Base-by-base conservation (phyloP, 139 green algal species). In the Haematococcus sp. region DNA sequence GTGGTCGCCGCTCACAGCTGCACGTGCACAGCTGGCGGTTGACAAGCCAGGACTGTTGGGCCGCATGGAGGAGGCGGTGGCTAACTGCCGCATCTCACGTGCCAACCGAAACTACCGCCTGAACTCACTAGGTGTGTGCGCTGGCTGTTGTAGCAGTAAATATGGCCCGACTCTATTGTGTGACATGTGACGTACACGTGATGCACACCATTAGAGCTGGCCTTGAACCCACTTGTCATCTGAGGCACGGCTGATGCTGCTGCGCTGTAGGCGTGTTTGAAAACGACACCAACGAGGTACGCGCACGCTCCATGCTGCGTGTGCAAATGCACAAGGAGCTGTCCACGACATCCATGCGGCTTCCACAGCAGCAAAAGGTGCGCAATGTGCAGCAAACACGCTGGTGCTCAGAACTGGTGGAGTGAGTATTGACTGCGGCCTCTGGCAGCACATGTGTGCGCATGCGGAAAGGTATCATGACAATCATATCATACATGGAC, bases 271-370 rank as follows among this genome's bases (percentile, higher is more conserved):
- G 78, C 30, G 78, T 83, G 59, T 83, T 83, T 70, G 73, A 83
- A 11, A 33, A 28, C 17, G 52, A 30, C 43, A 64, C 71, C n/a
- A 83, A 83, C 31, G 78, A 83, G 52, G 68, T 79, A 1, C 78
- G 78, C 52, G 58, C 73, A 2, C 72, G 78, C 13, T 78, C 78
- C 34, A 83, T 83, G 78, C 61, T 75, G 23, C 68, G 78, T 0
- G 78, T 83, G 49, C 51, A 76, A 55, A 68, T 83, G 59, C 78
- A 80, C 52, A 78, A 83, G 35, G 73, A 83, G 56, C 73, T 83
- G 33, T 78, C 69, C 51, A 64, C 66, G 25, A 71, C 52, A 27
- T 71, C 32, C 73, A 71, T 83, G 35, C 34, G 78, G 2, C 68
- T 77, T 17, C 78, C 78, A 27, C 66, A 79, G 30, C 30, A 34